A percentile compares a stretch with the other conserved stretches of the same genome.
Evolutionary conservation across 768 basidiomycete genomes (phyloP).

Genomic region (Leccinum disarticulatum): DNA sequence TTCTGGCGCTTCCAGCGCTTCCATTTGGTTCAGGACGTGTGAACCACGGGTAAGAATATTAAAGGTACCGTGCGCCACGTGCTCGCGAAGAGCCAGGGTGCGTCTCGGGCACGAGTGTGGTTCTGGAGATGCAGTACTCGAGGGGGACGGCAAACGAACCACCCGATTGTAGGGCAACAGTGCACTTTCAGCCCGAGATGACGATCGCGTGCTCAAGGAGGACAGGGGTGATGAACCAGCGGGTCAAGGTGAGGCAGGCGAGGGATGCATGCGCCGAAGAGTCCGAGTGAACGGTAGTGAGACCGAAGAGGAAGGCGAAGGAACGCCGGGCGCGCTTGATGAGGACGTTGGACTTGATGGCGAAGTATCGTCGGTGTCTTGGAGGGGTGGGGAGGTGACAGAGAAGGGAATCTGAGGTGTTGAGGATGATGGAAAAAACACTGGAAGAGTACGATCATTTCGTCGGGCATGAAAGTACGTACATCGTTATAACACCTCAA

Average conservation of each 20-base stretch:
- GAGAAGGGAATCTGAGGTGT: constrained; percentile 79
- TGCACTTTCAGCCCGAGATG: constrained; percentile 74
- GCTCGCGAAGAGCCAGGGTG: constrained; percentile 60
- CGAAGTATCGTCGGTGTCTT: constrained; percentile 64
- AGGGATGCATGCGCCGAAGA: constrained; percentile 57
- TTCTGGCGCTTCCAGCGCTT: too few species aligned
- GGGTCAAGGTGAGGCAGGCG: constrained; percentile 73
- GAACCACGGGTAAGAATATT: too few species aligned
- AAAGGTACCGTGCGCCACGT: constrained; percentile 52
- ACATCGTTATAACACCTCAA: constrained; percentile 14
- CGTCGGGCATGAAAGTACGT: constrained; percentile 20
- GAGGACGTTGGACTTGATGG: constrained; percentile 75
- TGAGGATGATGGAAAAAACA: constrained; percentile 66
- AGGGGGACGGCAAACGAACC: constrained; percentile 51
- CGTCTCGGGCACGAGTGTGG: constrained; percentile 52
- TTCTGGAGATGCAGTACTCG: constrained; percentile 54
- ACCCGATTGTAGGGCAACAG: constrained; percentile 57
- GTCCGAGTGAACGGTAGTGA: constrained; percentile 49
- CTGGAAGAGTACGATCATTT: constrained; percentile 49
- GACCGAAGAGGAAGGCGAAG: constrained; percentile 57
- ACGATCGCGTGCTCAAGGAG: constrained; percentile 65
- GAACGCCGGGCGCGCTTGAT: constrained; percentile 85
- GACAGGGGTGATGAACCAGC: constrained; percentile 87
- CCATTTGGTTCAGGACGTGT: too few species aligned
- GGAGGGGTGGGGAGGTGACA: constrained; percentile 62